Evolutionary conservation across 768 basidiomycete genomes (phyloP).

Genomic region (Auriscalpium orientale): DNA sequence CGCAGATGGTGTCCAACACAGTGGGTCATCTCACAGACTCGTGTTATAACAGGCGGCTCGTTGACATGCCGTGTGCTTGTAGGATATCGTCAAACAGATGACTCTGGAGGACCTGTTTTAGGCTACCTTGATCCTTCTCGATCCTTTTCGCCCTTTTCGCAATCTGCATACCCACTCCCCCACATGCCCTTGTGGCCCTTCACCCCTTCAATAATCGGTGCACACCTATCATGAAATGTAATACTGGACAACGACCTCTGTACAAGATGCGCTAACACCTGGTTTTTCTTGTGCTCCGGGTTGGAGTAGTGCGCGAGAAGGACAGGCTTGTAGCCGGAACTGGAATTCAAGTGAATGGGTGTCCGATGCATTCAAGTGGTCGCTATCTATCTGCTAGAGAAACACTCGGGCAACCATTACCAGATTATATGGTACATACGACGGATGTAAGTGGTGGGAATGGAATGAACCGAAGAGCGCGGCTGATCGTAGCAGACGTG

Average conservation of each 20-base stretch:
- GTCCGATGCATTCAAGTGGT: neutral
- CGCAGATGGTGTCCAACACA: conserved; percentile 94
- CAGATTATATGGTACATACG: no score
- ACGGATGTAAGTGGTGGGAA: no score
- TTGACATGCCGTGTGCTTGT: neutral
- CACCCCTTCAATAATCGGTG: neutral
- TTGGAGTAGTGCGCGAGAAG: neutral
- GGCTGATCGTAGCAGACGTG: no score
- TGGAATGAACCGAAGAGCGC: no score
- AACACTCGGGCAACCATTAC: no score
- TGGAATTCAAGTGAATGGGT: neutral
- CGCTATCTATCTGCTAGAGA: no score
- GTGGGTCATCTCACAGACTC: conserved; percentile 34
- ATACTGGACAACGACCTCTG: neutral
- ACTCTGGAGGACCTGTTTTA: conserved; percentile 90
- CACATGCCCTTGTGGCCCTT: conserved; percentile 1
- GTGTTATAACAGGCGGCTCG: neutral
- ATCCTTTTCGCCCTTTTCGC: neutral
- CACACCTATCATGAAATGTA: neutral
- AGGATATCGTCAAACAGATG: conserved; percentile 99
- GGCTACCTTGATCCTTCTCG: neutral
- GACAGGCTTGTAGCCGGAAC: neutral
- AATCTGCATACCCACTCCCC: neutral
- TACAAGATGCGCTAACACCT: neutral
- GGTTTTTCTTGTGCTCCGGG: neutral